phyloP scores from a whole-genome alignment of 108 stramenopile species.

The Cyclotella atomus region DNA sequence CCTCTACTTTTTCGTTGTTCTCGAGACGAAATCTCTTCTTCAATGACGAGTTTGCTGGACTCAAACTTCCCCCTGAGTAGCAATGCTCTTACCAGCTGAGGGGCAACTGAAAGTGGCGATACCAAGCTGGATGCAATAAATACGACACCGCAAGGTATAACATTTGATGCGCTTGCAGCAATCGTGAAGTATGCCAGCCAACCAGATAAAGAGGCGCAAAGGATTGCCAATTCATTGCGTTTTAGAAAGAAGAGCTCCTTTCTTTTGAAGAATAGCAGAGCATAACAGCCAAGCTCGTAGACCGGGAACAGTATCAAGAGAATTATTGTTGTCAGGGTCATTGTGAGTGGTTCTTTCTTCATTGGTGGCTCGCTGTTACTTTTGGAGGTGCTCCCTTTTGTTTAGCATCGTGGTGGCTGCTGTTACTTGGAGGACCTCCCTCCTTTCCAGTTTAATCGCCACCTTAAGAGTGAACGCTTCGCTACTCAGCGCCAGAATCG shows the following conservation, averaged over 20 bases:
- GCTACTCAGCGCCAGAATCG: too few relatives aligned
- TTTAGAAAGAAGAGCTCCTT: slow-evolving; percentile 26
- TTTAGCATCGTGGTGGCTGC: too few relatives aligned
- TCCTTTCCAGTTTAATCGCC: too few relatives aligned
- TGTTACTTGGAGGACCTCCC: too few relatives aligned
- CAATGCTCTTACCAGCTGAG: slow-evolving; percentile 42
- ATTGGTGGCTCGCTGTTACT: too few relatives aligned
- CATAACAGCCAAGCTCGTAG: slow-evolving; percentile 19
- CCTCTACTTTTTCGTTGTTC: background rate
- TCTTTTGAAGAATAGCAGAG: slow-evolving; percentile 21
- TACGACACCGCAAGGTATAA: slow-evolving; percentile 32
- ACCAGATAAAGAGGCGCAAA: slow-evolving; percentile 32
- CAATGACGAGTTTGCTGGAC: slow-evolving; percentile 10
- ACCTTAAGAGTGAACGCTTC: too few relatives aligned
- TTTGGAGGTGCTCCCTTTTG: too few relatives aligned
- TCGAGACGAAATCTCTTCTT: slow-evolving; percentile 31
- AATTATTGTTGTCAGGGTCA: too few relatives aligned
- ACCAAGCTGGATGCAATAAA: slow-evolving; percentile 33
- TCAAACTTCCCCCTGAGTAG: slow-evolving; percentile 10
- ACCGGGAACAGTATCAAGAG: slow-evolving; percentile 31
- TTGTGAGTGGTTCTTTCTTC: too few relatives aligned
- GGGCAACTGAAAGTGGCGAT: slow-evolving; percentile 30
- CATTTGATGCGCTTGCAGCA: slow-evolving; percentile 20
- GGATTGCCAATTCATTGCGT: slow-evolving; percentile 28
- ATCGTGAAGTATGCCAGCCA: slow-evolving; percentile 54